These are phyloP conservation scores for Podaxis carcinomalis DNA, from an alignment of 768 basidiomycete species.

Conservation along the genomic window DNA sequence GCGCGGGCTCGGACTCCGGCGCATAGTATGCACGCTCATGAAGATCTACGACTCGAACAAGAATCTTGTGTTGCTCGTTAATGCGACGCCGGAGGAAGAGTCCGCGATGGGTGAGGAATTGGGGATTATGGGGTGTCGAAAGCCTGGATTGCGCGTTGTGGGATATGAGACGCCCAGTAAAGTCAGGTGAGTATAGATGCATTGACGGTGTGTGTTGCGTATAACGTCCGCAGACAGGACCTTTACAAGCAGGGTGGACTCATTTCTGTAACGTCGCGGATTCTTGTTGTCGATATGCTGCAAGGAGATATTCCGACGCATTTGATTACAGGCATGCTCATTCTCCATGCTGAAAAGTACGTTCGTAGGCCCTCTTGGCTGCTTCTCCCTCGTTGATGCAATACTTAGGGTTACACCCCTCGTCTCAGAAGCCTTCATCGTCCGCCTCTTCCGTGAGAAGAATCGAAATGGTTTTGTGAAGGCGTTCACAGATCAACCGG, in stretches of 20 bases:
- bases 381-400: neutral
- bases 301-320: slow-evolving; percentile 80
- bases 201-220: neutral
- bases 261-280: slow-evolving; percentile 88
- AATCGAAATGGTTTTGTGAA: slow-evolving; percentile 92
- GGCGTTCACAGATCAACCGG: slow-evolving; percentile 96
- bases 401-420: slow-evolving; percentile 73
- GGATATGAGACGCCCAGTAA: slow-evolving; percentile 75
- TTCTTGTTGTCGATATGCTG: slow-evolving; percentile 93
- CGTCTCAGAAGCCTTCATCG: slow-evolving; percentile 88
- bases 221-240: slow-evolving; percentile 51
- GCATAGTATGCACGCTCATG: slow-evolving; percentile 80
- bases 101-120: slow-evolving; percentile 89
- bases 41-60: slow-evolving; percentile 89
- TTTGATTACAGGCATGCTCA: slow-evolving; percentile 83
- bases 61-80: slow-evolving; percentile 80
- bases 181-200: slow-evolving; percentile 57
- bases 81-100: slow-evolving; percentile 84
- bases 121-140: slow-evolving; percentile 85
- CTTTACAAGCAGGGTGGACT: slow-evolving; percentile 88
- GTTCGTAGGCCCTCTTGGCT: slow-evolving; percentile 12
- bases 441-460: slow-evolving; percentile 84
- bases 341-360: slow-evolving; percentile 89
- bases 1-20: slow-evolving; percentile 84
- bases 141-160: slow-evolving; percentile 79